Base-by-base conservation (phyloP, 805 yeast species). In the Saccharomycopsis capsularis region DNA sequence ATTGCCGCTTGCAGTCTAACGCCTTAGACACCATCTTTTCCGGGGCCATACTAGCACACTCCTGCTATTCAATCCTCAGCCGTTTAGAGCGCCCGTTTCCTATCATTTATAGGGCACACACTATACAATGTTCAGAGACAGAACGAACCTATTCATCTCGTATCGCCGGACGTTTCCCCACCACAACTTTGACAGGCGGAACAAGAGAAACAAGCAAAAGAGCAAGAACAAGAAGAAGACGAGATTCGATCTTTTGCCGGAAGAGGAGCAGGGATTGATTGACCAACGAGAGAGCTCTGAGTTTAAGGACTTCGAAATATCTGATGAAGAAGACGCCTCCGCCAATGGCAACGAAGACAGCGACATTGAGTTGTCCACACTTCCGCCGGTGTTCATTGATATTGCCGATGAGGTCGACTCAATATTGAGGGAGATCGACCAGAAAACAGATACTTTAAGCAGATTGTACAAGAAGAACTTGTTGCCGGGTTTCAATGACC, bases 91-190 rank as follows among this genome's bases (percentile, higher is more conserved):
- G n/a, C n/a, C n/a, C n/a, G n/a, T n/a, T n/a, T n/a, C n/a, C n/a
- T n/a, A n/a, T n/a, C n/a, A n/a, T n/a, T n/a, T n/a, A n/a, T n/a
- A n/a, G n/a, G n/a, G n/a, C n/a, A n/a, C n/a, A n/a, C n/a, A n/a
- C n/a, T n/a, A n/a, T n/a, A n/a, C 32, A 29, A 88, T 91, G 96
- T 86, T 85, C 60, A 75, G 98, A 63, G 98, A 93, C 67, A 74
- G 97, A 63, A 93, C 99, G n/a, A 91, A 90, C 61, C 73, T 91
- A 55, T 91, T 74, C 64, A 69, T 89, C 21, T 88, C 97, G 41
- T 91, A 85, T 62, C 78, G 99, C 55, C 79, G 93, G 52, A 89
- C 98, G 9, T 83, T 82, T 50, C 95, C 95, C 0, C 89, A 89
- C 56, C 78, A 74, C 53, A 67, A 68, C 21, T 52, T 59, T 47